Evolutionary conservation across 306 rosid genomes (phyloP).

Genomic region (Begonia peltatifolia): DNA sequence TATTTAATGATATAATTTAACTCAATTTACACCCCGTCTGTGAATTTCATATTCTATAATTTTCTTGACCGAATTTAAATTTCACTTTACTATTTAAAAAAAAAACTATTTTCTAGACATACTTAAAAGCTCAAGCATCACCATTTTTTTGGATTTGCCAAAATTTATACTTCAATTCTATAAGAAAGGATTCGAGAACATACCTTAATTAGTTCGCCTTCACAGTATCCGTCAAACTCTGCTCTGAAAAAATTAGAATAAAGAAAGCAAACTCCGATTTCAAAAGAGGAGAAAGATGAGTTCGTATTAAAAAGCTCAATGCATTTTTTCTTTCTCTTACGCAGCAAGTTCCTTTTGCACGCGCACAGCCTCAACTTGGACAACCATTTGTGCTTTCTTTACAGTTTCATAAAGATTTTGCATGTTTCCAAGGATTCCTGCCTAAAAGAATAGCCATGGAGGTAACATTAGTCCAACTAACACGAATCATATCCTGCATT

Average conservation of each 20-base stretch:
- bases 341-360: slow-evolving; percentile 79
- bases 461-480: slow-evolving; percentile 9
- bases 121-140: too few relatives aligned
- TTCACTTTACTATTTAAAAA: too few relatives aligned
- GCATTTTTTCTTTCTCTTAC: slow-evolving; percentile 22
- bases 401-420: slow-evolving; percentile 67
- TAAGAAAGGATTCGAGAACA: not conserved
- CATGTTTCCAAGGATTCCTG: slow-evolving; percentile 68
- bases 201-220: slow-evolving; percentile 76
- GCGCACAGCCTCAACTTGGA: slow-evolving; percentile 77
- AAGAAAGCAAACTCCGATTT: too few relatives aligned
- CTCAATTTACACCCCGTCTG: too few relatives aligned
- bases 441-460: slow-evolving; percentile 29
- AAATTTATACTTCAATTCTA: too few relatives aligned
- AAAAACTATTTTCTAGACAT: not conserved
- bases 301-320: too few relatives aligned
- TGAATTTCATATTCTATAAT: too few relatives aligned
- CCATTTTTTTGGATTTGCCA: too few relatives aligned
- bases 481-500: not conserved
- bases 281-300: too few relatives aligned
- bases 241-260: slow-evolving; percentile 33
- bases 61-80: too few relatives aligned
- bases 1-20: too few relatives aligned
- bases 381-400: slow-evolving; percentile 76
- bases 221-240: slow-evolving; percentile 78